Base-by-base conservation (phyloP, 495 filamentous ascomycete species). In the Penicillium parvum region DNA sequence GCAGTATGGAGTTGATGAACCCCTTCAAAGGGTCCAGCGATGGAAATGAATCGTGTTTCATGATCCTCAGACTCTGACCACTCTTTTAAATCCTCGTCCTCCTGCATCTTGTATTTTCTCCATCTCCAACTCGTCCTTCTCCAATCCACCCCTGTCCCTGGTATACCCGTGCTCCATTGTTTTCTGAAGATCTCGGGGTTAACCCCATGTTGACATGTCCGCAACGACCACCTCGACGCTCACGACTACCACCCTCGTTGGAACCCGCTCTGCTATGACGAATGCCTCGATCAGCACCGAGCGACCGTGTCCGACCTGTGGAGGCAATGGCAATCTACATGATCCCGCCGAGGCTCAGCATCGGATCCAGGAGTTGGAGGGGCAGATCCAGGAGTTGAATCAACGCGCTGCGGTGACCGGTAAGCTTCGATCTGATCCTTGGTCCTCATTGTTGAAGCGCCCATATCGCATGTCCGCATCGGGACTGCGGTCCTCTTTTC, bases 311-410 rank as follows among this genome's bases (percentile, higher is more conserved):
- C 57, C 71, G 52, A 51, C 74, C 61, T 71, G 68, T 57, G 60
- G 80, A 65, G 47, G 71, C 61, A 63, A 66, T 23, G 43, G 59
- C 14, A 51, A 55, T 25, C 40, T 58, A 6, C 58, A 64, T 25
- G 56, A 61, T 26, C 39, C 50, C 14, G 34, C 61, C n/a, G 65
- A 78, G 26, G 78, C 84, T 14, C 84, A 86, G 52, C 74, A 69
- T 28, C 76, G 81, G 32, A 90, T 96, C 49, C 64, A 77, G 43
- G 91, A 95, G 53, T 70, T 98, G 16, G 81, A 96, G 59, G 77
- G 79, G 34, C 88, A 97, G 58, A 78, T 95, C 9, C 63, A 69
- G 47, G 57, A 73, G 23, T 69, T 97, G 42, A 94, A 82, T 44
- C 71, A 80, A 39, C 94, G 90, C 63, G 86, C 86, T 26, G 76